A percentile compares a stretch with the other conserved stretches of the same genome.
Conservation (phyloP, 805 yeast species). For the Metschnikowia chrysomelidarum region DNA sequence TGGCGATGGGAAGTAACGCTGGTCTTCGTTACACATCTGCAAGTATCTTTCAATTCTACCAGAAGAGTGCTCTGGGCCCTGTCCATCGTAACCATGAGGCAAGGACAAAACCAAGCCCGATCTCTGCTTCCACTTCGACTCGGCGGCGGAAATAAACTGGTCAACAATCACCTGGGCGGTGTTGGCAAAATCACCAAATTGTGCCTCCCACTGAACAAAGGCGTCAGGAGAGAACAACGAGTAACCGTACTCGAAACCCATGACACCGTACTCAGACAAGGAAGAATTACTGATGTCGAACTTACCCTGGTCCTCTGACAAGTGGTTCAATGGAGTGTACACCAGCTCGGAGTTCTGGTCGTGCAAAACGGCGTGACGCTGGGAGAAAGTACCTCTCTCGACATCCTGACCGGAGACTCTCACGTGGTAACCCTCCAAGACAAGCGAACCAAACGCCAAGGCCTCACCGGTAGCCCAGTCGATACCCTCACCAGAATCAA, state of each 20-base stretch:
- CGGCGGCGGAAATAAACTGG: constrained; percentile 96
- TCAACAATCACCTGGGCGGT: constrained; percentile 98
- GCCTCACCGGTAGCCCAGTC: constrained; percentile 99
- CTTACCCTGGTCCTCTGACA: constrained; percentile 78
- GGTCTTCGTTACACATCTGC: constrained; percentile 94
- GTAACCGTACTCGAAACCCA: constrained; percentile 99
- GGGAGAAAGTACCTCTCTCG: constrained; percentile 99
- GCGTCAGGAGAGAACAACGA: constrained; percentile 97
- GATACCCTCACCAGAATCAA: constrained; percentile 86
- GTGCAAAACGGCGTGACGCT: constrained; percentile 97
- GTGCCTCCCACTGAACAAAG: constrained; percentile 98
- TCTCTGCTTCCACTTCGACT: constrained; percentile 98
- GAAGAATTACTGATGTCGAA: constrained; percentile 92
- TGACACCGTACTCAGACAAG: constrained; percentile 96
- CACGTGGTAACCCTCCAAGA: constrained; percentile 91
- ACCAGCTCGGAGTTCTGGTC: constrained; percentile 86
- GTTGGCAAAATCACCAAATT: constrained; percentile 99
- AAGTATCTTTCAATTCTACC: constrained; percentile 97
- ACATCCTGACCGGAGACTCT: constrained; percentile 99
- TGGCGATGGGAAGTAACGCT: constrained; percentile 85
- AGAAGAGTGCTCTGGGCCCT: constrained; percentile 99
- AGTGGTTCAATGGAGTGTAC: constrained; percentile 80
- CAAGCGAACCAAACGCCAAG: constrained; percentile 90
- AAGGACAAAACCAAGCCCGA: constrained; percentile 91
- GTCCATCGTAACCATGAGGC: constrained; percentile 99